Base-by-base conservation (phyloP, 345 rosid species). In the Dipteronia dyeriana region DNA sequence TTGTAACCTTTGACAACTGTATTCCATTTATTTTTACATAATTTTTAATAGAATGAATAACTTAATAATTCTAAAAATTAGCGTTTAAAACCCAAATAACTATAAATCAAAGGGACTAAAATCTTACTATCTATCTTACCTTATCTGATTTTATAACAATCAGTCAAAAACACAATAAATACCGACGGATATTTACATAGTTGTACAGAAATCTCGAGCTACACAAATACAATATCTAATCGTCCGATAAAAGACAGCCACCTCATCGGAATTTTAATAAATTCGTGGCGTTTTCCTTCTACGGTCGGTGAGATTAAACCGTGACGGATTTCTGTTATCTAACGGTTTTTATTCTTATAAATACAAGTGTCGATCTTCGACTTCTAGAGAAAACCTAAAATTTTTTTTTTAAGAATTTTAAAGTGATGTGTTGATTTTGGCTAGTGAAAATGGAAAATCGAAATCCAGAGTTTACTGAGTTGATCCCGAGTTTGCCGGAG, bases 401-500 rank as follows among this genome's bases (percentile, higher is more conserved):
- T 0, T 17, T n/a, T n/a, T n/a, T n/a, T n/a, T n/a, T 14, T 1
- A 51, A 51, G 19, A 51, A 14, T 51, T 51, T 51, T 14, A 4
- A 51, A 51, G 56, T 14, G 56, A 43, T 43, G 56, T 51, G 59
- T 16, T 64, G 5, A 47, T 4, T 41, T 20, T 13, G 29, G n/a
- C 23, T 3, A 14, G 66, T 4, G 31, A 22, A 3, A 65, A 49
- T 23, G 3, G 26, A 49, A 75, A 54, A 84, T 84, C 84, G 85
- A 79, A 47, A 10, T 71, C 64, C 53, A 16, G 74, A 81, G 23
- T 62, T 73, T 1, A 31, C 79, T 1, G 91, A 88, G 73, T 78
- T 88, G 75, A 45, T 91, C 2, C 91, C 94, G 7, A 74, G 70
- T 69, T 70, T 91, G 8, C 94, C 91, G 2, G 81, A 79, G 23